Base-by-base conservation (phyloP, 371 early-diverging fungal genomes). In the Mortierella sp. region DNA sequence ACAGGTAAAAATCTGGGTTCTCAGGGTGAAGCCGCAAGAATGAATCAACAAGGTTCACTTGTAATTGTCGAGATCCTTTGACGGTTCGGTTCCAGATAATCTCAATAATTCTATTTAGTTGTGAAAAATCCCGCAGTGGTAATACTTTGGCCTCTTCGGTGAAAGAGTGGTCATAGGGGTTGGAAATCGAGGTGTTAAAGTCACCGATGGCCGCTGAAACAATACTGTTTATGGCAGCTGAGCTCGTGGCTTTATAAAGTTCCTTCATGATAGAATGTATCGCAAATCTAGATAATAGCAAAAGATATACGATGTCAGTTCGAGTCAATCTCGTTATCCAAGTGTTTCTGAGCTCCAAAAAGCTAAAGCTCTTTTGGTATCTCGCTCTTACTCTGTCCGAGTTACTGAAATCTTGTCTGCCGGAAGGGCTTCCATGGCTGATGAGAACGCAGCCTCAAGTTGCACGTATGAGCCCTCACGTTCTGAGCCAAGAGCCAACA, bases 161-260 rank as follows among this genome's bases (percentile, higher is more conserved):
- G 3, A 26, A 10, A 13, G 23, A 31, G 10, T 60, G 67, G 43
- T 79, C 80, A 31, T 79, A 79, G 1, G 80, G 80, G 42, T 74
- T 70, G 17, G 68, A n/a, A 22, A 9, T 69, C 2, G 59, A 22
- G 10, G 51, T 64, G 57, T 19, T 9, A 9, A 79, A 58, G 10
- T 42, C 47, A 1, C 34, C 31, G 15, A 60, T 51, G 3, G 71
- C 71, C 8, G 59, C 22, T 26, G 42, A 34, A 2, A 70, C 37
- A 6, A 47, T 22, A 17, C 42, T 56, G 13, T 54, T 22, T 10
- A 62, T 23, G 10, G 45, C 58, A 2, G 35, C 40, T 9, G 5
- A 1, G 1, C 28, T 28, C 17, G 49, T 32, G 51, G 45, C 40
- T 26, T 68, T 64, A 17, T 49, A 64, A 29, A 72, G 49, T 2